phyloP scores from a whole-genome alignment of 139 green algal genomes.

The Auxenochlorella protothecoides region DNA sequence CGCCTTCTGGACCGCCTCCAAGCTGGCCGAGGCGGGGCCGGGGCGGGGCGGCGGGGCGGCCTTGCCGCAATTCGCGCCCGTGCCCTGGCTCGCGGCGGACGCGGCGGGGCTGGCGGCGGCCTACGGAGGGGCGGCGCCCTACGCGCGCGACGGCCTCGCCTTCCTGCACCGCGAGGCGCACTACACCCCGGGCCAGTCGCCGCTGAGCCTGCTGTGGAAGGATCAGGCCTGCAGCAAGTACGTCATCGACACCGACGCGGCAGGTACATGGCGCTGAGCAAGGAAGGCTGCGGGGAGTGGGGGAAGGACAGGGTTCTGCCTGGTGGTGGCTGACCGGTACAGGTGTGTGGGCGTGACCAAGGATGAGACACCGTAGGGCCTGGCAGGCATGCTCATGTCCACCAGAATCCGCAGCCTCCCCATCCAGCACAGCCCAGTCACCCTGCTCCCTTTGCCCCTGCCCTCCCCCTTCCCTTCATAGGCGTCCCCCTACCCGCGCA shows the following conservation, averaged over 20 bases:
- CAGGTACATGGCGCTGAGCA: neutral
- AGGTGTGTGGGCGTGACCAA: too few relatives aligned
- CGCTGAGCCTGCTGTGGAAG: constrained; percentile 86
- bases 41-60: too few relatives aligned
- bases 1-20: constrained; percentile 54
- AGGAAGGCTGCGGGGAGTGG: neutral
- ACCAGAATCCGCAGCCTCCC: neutral
- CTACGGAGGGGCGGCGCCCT: constrained; percentile 20
- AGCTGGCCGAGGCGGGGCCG: constrained; percentile 44
- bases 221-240: constrained; percentile 63
- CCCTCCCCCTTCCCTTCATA: neutral
- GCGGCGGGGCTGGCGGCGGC: constrained; percentile 30
- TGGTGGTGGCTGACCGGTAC: neutral
- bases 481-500: constrained; percentile 30
- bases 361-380: too few relatives aligned
- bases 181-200: constrained; percentile 55
- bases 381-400: too few relatives aligned
- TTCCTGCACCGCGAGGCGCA: constrained; percentile 67
- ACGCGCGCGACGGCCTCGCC: constrained; percentile 64
- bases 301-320: neutral
- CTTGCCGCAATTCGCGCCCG: too few relatives aligned
- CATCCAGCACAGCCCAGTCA: neutral
- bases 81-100: too few relatives aligned
- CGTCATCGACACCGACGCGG: constrained; percentile 51
- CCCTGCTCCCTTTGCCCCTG: neutral